These are phyloP conservation scores for Solanum hybrid DNA, from an alignment of 305 asterid species.

Conservation along the genomic window DNA sequence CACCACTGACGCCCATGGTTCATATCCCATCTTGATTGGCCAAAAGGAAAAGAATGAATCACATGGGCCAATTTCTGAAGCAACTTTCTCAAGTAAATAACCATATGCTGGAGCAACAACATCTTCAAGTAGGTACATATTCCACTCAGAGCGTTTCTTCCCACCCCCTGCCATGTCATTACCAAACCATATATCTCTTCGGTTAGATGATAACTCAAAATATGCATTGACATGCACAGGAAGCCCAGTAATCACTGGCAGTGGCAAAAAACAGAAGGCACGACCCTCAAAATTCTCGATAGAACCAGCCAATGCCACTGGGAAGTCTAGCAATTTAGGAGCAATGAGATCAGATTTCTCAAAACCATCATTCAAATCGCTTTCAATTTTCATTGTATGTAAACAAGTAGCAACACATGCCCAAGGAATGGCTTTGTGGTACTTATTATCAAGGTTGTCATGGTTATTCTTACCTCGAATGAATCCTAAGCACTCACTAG, in stretches of 20 bases:
- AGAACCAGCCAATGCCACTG: constrained; percentile 30
- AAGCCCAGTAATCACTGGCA: constrained; percentile 84
- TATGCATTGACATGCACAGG: constrained; percentile 91
- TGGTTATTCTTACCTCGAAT: constrained; percentile 36
- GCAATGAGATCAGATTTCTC: constrained; percentile 32
- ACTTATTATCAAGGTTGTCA: constrained; percentile 44
- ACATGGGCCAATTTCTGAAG: constrained; percentile 71
- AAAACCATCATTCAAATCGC: constrained; percentile 19
- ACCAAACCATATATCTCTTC: constrained; percentile 99
- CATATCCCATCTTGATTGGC: constrained; percentile 68
- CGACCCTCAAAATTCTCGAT: constrained; percentile 66
- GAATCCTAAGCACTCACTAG: constrained; percentile 73
- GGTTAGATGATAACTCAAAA: constrained; percentile 92
- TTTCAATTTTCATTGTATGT: constrained; percentile 38
- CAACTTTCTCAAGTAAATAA: constrained; percentile 75
- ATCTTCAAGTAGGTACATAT: constrained; percentile 80
- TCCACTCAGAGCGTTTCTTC: constrained; percentile 95
- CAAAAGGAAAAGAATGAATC: constrained; percentile 74
- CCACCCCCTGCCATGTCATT: constrained; percentile 99
- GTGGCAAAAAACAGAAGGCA: constrained; percentile 93
- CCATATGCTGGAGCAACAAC: constrained; percentile 95
- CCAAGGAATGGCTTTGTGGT: constrained; percentile 76
- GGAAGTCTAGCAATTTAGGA: constrained; percentile 39
- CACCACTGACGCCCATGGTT: constrained; percentile 86
- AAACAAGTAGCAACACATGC: constrained; percentile 84